These are phyloP conservation scores for Yamadazyma sp. DNA, from an alignment of 1,139 yeast species.

Conservation along the genomic window DNA sequence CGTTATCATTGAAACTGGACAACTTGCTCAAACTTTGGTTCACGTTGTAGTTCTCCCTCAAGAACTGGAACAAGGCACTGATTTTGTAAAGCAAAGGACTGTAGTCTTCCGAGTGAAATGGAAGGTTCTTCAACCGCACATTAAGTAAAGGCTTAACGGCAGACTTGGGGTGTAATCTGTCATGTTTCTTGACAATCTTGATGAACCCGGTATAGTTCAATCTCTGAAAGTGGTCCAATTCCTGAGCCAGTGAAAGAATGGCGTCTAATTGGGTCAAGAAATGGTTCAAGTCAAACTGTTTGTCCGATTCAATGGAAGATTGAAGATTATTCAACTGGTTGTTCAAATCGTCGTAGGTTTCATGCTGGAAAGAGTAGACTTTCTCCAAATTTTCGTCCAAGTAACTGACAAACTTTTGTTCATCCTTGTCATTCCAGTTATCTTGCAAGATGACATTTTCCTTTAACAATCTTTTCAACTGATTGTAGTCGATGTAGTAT, in stretches of 20 bases:
- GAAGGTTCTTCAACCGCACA: constrained; percentile 82
- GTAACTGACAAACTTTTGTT: constrained; percentile 75
- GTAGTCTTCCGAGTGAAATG: constrained; percentile 93
- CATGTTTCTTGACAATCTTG: constrained; percentile 95
- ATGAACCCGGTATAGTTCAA: constrained; percentile 91
- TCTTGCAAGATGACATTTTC: constrained; percentile 64
- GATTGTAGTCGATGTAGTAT: constrained; percentile 77
- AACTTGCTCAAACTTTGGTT: constrained; percentile 43
- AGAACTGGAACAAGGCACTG: constrained; percentile 74
- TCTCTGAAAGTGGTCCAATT: constrained; percentile 86
- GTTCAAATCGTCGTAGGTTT: constrained; percentile 69
- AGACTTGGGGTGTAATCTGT: constrained; percentile 80
- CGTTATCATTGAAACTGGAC: constrained; percentile 48
- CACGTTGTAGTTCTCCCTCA: constrained; percentile 63
- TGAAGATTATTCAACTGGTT: constrained; percentile 67
- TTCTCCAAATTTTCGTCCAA: constrained; percentile 86
- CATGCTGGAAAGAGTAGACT: constrained; percentile 83
- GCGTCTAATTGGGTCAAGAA: constrained; percentile 73
- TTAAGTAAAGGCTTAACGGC: constrained; percentile 86
- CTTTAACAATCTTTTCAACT: constrained; percentile 75
- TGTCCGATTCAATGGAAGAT: constrained; percentile 31
- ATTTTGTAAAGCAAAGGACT: constrained; percentile 86
- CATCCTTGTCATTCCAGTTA: constrained; percentile 80
- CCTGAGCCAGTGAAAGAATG: constrained; percentile 72
- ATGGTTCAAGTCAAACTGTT: constrained; percentile 50